Conservation (phyloP, 1,284 basidiomycete genomes). For the Hemileia vastatrix region DNA sequence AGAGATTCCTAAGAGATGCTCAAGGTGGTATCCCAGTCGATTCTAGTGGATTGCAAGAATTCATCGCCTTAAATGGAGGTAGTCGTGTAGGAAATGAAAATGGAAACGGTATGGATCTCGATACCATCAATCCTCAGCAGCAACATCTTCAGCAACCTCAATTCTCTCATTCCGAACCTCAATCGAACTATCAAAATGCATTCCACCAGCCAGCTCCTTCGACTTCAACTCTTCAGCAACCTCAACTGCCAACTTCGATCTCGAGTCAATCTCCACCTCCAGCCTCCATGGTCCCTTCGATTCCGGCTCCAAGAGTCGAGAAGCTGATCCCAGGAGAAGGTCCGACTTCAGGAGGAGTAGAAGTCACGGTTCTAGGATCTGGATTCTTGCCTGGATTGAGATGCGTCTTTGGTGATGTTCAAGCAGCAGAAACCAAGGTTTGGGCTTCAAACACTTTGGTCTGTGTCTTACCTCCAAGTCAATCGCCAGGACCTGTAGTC, state of each 20-base stretch:
- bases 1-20: conserved; percentile 34
- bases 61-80: conserved; percentile 9
- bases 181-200: conserved; percentile 33
- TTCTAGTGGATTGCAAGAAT: conserved; percentile 4
- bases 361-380: conserved; percentile 84
- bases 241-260: conserved; percentile 17
- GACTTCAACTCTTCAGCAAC: neutral
- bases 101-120: conserved; percentile 54
- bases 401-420: conserved; percentile 76
- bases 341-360: conserved; percentile 70
- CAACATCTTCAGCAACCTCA: conserved; percentile 36
- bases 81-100: conserved; percentile 49
- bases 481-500: conserved; percentile 70
- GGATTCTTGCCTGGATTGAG: conserved; percentile 61
- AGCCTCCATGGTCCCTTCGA: conserved; percentile 18
- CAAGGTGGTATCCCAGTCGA: neutral
- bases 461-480: conserved; percentile 76
- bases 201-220: conserved; percentile 23
- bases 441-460: conserved; percentile 92
- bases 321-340: conserved; percentile 78
- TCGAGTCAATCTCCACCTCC: neutral
- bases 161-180: neutral
- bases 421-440: conserved; percentile 71
- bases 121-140: conserved; percentile 47
- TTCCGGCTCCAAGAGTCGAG: conserved; percentile 45